These are phyloP conservation scores for Xylaria multiplex DNA, from an alignment of 2,329 filamentous ascomycete species.

Conservation along the genomic window DNA sequence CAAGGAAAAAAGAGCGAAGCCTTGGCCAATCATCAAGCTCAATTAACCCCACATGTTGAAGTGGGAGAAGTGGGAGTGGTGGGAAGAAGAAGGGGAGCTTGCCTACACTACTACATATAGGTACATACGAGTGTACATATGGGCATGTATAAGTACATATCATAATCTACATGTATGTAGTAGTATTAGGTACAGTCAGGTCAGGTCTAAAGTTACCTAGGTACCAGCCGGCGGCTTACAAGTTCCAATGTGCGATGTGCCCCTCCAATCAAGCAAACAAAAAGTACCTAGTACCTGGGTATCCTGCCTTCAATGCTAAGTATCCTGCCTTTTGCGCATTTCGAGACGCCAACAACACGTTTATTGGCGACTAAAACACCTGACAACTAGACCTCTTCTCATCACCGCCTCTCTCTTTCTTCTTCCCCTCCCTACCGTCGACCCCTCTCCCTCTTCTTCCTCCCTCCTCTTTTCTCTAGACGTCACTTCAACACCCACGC, in stretches of 20 bases:
- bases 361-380: constrained; percentile 20
- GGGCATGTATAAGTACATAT: too few relatives aligned
- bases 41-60: constrained; percentile 28
- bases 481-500: background rate
- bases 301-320: too few relatives aligned
- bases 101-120: too few relatives aligned
- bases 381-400: constrained; percentile 12
- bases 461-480: background rate
- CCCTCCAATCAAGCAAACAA: constrained; percentile 23
- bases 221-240: background rate
- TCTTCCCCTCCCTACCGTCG: constrained; percentile 6
- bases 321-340: constrained; percentile 17
- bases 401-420: constrained; percentile 33
- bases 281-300: background rate
- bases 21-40: constrained; percentile 23
- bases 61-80: background rate
- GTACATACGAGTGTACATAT: too few relatives aligned
- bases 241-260: background rate
- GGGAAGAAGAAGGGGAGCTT: too few relatives aligned
- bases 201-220: background rate
- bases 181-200: background rate
- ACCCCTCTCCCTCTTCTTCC: background rate
- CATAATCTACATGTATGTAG: too few relatives aligned
- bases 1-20: background rate
- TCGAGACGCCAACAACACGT: constrained; percentile 24